Percentiles rank a stretch among this genome's conserved stretches.
Conservation (phyloP, 495 filamentous ascomycete genomes). For the Aspergillus incahuasiensis region DNA sequence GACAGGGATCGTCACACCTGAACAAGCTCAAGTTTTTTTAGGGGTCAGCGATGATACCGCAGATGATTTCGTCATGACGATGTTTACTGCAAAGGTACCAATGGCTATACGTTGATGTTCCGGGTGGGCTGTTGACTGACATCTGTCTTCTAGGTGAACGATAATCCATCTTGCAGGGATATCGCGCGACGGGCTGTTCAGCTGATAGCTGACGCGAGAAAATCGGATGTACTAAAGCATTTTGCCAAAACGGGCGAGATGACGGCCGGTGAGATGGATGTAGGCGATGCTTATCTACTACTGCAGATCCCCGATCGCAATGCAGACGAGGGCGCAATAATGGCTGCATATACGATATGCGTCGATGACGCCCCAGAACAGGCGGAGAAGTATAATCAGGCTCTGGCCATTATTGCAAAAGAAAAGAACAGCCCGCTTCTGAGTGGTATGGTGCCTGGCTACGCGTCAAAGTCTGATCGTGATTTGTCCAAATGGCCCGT, state of each 20-base stretch:
- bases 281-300: constrained; percentile 52
- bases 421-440: constrained; percentile 43
- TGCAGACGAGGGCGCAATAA: constrained; percentile 46
- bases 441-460: constrained; percentile 31
- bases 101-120: neutral
- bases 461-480: constrained; percentile 29
- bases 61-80: constrained; percentile 57
- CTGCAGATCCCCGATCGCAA: constrained; percentile 52
- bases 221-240: constrained; percentile 48
- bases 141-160: constrained; percentile 30
- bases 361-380: constrained; percentile 47
- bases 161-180: constrained; percentile 44
- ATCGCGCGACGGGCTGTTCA: constrained; percentile 50
- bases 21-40: constrained; percentile 58
- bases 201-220: constrained; percentile 52
- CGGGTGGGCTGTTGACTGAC: neutral
- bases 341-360: constrained; percentile 47
- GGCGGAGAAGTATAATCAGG: constrained; percentile 42
- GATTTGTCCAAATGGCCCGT: constrained; percentile 59
- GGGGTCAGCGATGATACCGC: constrained; percentile 45
- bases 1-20: constrained; percentile 52
- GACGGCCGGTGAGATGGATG: constrained; percentile 51
- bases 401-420: constrained; percentile 47
- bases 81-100: constrained; percentile 56
- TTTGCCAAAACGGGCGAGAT: constrained; percentile 54